Conservation (phyloP, 176 grass and related monocot genomes). For the Urochloa ruziziensis region DNA sequence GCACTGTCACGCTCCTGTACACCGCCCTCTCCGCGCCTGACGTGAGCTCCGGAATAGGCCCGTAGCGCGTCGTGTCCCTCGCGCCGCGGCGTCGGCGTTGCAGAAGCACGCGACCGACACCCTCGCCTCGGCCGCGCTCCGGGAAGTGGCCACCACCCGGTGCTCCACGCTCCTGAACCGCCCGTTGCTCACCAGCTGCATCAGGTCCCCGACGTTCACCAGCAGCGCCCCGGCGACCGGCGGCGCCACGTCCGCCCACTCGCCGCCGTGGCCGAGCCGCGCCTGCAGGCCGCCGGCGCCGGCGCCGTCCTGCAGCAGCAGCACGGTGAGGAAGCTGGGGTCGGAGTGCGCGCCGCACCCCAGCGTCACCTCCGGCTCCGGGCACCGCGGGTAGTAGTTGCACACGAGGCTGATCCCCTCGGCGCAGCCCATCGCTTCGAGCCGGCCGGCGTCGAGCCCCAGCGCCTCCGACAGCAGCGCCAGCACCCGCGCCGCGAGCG, state of each 20-base stretch:
- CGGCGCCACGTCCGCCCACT: background rate
- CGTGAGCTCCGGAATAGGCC: background rate
- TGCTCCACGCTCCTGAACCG: slow-evolving; percentile 13
- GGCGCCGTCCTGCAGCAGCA: background rate
- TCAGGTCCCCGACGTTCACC: slow-evolving; percentile 1
- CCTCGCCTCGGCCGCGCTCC: background rate
- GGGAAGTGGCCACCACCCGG: background rate
- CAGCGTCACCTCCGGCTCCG: slow-evolving; percentile 37
- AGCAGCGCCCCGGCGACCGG: background rate
- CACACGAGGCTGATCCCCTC: background rate
- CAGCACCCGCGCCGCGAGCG: background rate
- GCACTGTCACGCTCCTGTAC: background rate
- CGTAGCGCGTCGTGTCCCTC: background rate
- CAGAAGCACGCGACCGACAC: background rate
- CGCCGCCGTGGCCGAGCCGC: background rate
- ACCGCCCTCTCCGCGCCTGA: too few relatives aligned
- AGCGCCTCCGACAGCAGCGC: background rate
- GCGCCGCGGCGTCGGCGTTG: background rate
- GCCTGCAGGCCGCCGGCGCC: background rate
- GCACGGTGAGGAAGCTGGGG: background rate
- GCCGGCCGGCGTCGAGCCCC: background rate
- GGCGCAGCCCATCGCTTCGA: background rate
- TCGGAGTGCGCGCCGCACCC: slow-evolving; percentile 8
- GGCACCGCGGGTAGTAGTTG: slow-evolving; percentile 89
- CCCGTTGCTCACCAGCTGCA: slow-evolving; percentile 1